Evolutionary conservation across 371 early-diverging fungal genomes (phyloP).

Genomic region (Actinomortierella wolfii): DNA sequence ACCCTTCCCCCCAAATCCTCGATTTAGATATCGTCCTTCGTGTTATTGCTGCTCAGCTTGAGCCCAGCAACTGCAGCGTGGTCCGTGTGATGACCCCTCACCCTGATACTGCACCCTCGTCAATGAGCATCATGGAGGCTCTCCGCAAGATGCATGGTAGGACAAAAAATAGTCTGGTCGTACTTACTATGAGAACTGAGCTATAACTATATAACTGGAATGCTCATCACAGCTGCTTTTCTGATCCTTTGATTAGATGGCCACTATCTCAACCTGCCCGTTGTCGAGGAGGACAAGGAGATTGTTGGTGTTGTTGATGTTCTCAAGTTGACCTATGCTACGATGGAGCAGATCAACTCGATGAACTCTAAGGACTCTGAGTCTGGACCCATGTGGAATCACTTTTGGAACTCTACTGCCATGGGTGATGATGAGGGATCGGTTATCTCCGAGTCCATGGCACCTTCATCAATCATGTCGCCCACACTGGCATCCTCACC

Average conservation of each 20-base stretch:
- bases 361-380: conserved; percentile 55
- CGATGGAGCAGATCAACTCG: conserved; percentile 68
- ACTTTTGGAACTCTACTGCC: conserved; percentile 57
- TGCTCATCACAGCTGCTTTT: not conserved
- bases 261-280: conserved; percentile 94
- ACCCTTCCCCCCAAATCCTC: too few relatives aligned
- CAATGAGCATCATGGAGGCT: conserved; percentile 90
- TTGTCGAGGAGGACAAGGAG: conserved; percentile 76
- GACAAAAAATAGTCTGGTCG: not conserved
- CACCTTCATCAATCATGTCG: conserved; percentile 53
- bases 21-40: conserved; percentile 91
- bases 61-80: conserved; percentile 89
- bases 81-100: conserved; percentile 99
- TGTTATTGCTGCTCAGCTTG: conserved; percentile 93
- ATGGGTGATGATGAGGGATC: conserved; percentile 52
- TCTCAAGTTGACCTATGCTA: conserved; percentile 83
- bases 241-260: conserved; percentile 66
- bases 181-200: not conserved
- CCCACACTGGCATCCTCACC: conserved; percentile 53
- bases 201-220: not conserved
- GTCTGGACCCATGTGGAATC: conserved; percentile 58
- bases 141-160: conserved; percentile 93
- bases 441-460: conserved; percentile 54
- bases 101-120: conserved; percentile 89
- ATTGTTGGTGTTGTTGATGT: conserved; percentile 93